Evolutionary conservation across 2,329 filamentous ascomycete species (phyloP).

Genomic region (Cladophialophora yegresii): DNA sequence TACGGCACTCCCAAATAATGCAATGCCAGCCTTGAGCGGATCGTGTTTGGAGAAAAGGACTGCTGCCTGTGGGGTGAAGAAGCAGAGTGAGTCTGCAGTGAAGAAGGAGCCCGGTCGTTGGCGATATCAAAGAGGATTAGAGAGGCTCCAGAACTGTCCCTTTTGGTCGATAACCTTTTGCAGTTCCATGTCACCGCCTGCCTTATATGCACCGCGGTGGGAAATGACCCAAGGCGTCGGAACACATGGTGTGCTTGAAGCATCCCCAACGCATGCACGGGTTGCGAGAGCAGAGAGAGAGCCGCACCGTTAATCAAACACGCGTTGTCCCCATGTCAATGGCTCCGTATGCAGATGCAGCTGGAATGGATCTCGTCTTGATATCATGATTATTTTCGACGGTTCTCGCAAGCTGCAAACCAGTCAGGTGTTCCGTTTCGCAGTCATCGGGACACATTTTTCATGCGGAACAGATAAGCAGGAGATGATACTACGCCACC

Average conservation of each 20-base stretch:
- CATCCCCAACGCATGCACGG: neutral
- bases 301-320: too few species aligned
- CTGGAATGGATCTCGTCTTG: neutral
- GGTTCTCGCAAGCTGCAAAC: neutral
- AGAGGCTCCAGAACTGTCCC: neutral
- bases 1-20: conserved; percentile 16
- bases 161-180: neutral
- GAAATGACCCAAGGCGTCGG: neutral
- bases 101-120: conserved; percentile 1
- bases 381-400: neutral
- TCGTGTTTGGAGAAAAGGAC: conserved; percentile 20
- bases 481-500: neutral
- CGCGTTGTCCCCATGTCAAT: neutral
- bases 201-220: neutral
- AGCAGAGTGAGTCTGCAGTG: neutral
- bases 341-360: neutral
- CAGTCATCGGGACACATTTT: neutral
- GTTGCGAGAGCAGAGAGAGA: neutral
- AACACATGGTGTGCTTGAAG: neutral
- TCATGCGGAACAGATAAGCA: neutral
- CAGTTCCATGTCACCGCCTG: neutral
- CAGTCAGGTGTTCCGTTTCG: neutral
- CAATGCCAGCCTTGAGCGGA: conserved; percentile 19
- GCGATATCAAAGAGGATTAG: conserved; percentile 19
- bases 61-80: neutral